Conservation (phyloP, 2,329 filamentous ascomycete genomes). For the Neofusicoccum sp. region DNA sequence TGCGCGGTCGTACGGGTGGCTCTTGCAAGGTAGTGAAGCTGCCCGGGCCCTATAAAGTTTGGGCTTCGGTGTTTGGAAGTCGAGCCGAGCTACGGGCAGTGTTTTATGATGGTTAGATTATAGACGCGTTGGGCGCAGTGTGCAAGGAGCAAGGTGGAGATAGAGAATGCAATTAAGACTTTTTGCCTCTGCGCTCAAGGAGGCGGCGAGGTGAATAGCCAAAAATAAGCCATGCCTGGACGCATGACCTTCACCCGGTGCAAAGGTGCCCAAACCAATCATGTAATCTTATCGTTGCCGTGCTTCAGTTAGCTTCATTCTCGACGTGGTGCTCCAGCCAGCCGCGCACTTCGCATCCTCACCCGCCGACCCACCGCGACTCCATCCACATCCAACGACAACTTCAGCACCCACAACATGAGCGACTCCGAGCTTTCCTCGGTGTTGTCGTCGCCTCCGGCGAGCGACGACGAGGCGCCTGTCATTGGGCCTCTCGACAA, state of each 20-base stretch:
- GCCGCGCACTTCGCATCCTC: slow-evolving; percentile 17
- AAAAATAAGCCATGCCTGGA: not conserved
- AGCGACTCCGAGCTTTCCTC: slow-evolving; percentile 57
- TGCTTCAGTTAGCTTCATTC: slow-evolving; percentile 17
- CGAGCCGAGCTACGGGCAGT: not conserved
- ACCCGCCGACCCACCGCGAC: slow-evolving; percentile 13
- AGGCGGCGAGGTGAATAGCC: not conserved
- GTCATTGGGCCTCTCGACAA: slow-evolving; percentile 27
- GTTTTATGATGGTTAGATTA: not conserved
- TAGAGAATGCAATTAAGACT: not conserved
- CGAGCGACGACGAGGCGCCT: slow-evolving; percentile 57
- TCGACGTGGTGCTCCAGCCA: slow-evolving; percentile 14
- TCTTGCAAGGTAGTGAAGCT: not conserved
- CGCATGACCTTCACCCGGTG: slow-evolving; percentile 1
- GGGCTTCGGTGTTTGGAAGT: not conserved
- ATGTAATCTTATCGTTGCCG: slow-evolving; percentile 19
- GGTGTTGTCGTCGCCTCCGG: slow-evolving; percentile 58
- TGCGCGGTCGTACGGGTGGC: not conserved
- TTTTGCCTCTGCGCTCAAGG: not conserved
- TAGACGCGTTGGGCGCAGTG: not conserved
- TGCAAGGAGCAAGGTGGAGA: not conserved
- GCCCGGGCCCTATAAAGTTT: not conserved
- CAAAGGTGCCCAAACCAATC: slow-evolving; percentile 15
- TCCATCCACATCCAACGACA: not conserved
- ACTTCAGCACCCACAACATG: slow-evolving; percentile 38